A percentile compares a stretch with the other conserved stretches of the same genome.
Evolutionary conservation across 2,329 filamentous ascomycete genomes (phyloP).

Genomic region (Calonectria honghensis): DNA sequence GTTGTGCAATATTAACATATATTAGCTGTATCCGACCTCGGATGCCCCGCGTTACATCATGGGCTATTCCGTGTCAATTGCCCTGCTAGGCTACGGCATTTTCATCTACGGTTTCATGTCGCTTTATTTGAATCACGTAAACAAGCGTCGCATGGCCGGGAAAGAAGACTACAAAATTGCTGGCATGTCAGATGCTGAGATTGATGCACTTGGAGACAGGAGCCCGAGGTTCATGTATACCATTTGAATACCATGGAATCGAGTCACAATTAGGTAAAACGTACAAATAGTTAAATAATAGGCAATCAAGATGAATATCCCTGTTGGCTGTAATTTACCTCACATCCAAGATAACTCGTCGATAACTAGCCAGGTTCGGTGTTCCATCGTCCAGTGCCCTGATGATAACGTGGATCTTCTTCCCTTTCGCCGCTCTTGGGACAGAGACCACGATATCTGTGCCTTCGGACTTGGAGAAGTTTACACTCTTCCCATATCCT

Average conservation of each 20-base stretch:
- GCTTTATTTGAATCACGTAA: constrained; percentile 28
- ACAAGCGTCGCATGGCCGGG: constrained; percentile 32
- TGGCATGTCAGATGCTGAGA: constrained; percentile 32
- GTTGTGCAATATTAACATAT: background rate
- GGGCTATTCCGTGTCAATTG: constrained; percentile 37
- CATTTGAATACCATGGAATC: background rate
- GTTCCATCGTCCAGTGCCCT: constrained; percentile 9
- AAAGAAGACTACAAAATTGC: constrained; percentile 37
- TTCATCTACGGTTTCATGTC: constrained; percentile 37
- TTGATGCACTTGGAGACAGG: constrained; percentile 35
- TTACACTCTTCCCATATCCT: background rate
- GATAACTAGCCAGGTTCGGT: constrained; percentile 5
- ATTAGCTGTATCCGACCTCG: constrained; percentile 31
- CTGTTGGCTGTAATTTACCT: background rate
- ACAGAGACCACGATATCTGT: background rate
- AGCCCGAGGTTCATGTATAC: constrained; percentile 39
- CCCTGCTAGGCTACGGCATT: constrained; percentile 27
- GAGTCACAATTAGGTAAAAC: background rate
- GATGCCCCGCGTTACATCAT: constrained; percentile 36
- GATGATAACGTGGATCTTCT: constrained; percentile 3
- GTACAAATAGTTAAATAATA: background rate
- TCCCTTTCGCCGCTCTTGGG: background rate
- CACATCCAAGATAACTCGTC: constrained; percentile 18
- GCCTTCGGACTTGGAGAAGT: background rate
- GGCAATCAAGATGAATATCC: background rate